phyloP scores from a whole-genome alignment of 2,329 filamentous ascomycete species.

The Colletotrichum falcatum region DNA sequence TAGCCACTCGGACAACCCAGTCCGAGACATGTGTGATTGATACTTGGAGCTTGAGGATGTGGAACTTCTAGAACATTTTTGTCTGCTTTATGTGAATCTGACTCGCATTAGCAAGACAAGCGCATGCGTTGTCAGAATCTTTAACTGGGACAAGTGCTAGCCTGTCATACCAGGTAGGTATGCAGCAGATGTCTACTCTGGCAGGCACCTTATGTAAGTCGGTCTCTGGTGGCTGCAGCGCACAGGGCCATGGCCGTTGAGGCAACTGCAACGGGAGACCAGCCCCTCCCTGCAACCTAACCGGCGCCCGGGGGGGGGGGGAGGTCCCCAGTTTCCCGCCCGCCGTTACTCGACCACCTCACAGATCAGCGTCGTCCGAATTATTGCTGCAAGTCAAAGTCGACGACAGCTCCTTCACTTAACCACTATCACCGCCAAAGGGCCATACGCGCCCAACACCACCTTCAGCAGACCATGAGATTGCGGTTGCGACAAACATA shows the following conservation, averaged over 20 bases:
- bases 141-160: slow-evolving; percentile 9
- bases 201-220: slow-evolving; percentile 35
- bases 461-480: slow-evolving; percentile 29
- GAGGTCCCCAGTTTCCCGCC: slow-evolving; percentile 31
- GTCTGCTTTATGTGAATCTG: background rate
- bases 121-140: slow-evolving; percentile 13
- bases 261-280: slow-evolving; percentile 35
- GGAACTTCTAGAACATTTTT: background rate
- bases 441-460: slow-evolving; percentile 3
- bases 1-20: background rate
- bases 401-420: slow-evolving; percentile 38
- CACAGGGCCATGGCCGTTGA: slow-evolving; percentile 47
- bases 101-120: slow-evolving; percentile 17
- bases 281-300: slow-evolving; percentile 33
- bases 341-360: slow-evolving; percentile 26
- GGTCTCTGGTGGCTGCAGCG: slow-evolving; percentile 39
- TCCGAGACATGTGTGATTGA: background rate
- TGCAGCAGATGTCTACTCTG: slow-evolving; percentile 9
- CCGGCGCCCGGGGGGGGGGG: slow-evolving; percentile 24
- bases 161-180: background rate
- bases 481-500: slow-evolving; percentile 20
- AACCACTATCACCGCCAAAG: slow-evolving; percentile 1
- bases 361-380: slow-evolving; percentile 36
- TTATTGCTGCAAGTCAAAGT: slow-evolving; percentile 42
- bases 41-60: background rate